Conservation (phyloP, 805 yeast genomes). For the Sugiyamaella smithiae region DNA sequence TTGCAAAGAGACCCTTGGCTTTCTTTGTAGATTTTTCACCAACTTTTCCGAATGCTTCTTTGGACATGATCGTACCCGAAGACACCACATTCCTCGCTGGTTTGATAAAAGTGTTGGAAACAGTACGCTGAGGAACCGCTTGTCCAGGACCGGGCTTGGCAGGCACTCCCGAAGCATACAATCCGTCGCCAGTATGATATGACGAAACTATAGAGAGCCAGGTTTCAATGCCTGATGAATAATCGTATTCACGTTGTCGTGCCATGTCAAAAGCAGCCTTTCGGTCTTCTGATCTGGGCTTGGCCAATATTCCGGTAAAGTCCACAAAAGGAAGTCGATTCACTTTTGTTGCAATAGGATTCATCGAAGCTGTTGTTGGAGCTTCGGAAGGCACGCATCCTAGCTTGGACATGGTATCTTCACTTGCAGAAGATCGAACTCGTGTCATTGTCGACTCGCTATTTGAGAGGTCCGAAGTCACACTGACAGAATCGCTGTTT, state of each 20-base stretch:
- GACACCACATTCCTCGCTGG: conserved; percentile 24
- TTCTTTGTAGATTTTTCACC: conserved; percentile 35
- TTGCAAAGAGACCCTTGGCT: conserved; percentile 35
- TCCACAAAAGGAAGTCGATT: conserved; percentile 35
- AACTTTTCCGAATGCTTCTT: conserved; percentile 26
- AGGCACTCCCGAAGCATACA: conserved; percentile 31
- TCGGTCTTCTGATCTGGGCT: conserved; percentile 29
- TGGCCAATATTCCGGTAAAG: conserved; percentile 31
- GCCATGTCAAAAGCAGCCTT: conserved; percentile 29
- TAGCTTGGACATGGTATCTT: not conserved
- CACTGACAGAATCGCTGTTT: not conserved
- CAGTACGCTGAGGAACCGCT: conserved; percentile 23
- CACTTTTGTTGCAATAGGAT: conserved; percentile 18
- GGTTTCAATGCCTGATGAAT: conserved; percentile 33
- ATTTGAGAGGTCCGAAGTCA: not conserved
- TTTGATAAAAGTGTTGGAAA: conserved; percentile 24
- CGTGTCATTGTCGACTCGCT: not conserved
- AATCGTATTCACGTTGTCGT: conserved; percentile 33
- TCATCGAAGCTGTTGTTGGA: not conserved
- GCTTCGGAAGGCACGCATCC: not conserved
- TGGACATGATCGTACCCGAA: conserved; percentile 17
- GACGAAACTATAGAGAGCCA: conserved; percentile 31
- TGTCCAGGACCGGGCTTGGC: conserved; percentile 25
- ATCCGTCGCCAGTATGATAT: conserved; percentile 12
- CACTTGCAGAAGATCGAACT: not conserved